Percentiles rank a stretch among this genome's conserved stretches.
These are phyloP conservation scores for Globisporangium polare DNA, from an alignment of 352 stramenopile species.

Conservation along the genomic window DNA sequence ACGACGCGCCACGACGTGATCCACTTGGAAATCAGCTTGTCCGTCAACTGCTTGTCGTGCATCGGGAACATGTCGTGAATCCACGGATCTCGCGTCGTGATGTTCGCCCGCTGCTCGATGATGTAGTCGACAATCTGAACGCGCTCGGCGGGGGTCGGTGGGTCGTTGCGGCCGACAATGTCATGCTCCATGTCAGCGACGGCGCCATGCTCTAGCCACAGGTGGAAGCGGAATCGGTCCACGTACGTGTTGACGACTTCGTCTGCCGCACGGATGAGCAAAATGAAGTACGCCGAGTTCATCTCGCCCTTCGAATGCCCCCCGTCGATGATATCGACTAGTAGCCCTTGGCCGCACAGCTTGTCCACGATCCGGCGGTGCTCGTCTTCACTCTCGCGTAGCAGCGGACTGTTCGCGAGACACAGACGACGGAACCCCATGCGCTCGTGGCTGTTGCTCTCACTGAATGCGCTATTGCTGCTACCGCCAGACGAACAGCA, in stretches of 20 bases:
- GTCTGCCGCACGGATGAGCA: slow-evolving; percentile 63
- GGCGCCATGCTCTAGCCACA: slow-evolving; percentile 79
- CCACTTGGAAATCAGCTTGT: slow-evolving; percentile 67
- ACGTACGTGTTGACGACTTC: slow-evolving; percentile 57
- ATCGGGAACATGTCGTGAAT: slow-evolving; percentile 85
- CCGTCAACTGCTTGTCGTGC: slow-evolving; percentile 65
- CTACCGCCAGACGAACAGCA: slow-evolving; percentile 21
- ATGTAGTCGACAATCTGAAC: slow-evolving; percentile 86
- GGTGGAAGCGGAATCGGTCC: slow-evolving; percentile 59
- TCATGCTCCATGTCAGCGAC: slow-evolving; percentile 79
- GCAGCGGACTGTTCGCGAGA: slow-evolving; percentile 36
- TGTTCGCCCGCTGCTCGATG: slow-evolving; percentile 67
- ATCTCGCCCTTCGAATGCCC: slow-evolving; percentile 79
- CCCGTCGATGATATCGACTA: slow-evolving; percentile 84
- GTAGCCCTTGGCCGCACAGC: slow-evolving; percentile 59
- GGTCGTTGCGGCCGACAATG: slow-evolving; percentile 47
- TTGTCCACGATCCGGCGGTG: slow-evolving; percentile 78
- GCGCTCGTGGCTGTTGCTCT: slow-evolving; percentile 34
- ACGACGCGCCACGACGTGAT: slow-evolving; percentile 57
- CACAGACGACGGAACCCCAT: slow-evolving; percentile 68
- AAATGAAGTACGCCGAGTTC: slow-evolving; percentile 75
- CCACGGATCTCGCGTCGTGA: slow-evolving; percentile 53
- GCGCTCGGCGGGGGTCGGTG: slow-evolving; percentile 68
- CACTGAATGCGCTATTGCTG: slow-evolving; percentile 20
- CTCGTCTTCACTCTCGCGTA: slow-evolving; percentile 74